phyloP scores from a whole-genome alignment of 2,329 filamentous ascomycete species.

The Monilinia aucupariae region DNA sequence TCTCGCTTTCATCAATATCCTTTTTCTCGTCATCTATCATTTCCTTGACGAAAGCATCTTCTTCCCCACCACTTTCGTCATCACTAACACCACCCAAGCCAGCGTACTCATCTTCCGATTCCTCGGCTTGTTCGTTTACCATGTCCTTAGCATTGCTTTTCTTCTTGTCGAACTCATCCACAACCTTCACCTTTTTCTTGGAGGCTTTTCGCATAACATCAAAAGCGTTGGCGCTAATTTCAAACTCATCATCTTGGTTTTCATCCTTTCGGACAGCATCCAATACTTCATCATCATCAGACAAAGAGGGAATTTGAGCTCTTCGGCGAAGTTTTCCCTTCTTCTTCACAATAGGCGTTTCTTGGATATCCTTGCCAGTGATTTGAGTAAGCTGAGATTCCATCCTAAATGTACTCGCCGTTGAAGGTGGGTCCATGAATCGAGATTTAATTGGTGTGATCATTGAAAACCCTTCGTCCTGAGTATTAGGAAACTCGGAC shows the following conservation, averaged over 20 bases:
- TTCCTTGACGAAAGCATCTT: slow-evolving; percentile 67
- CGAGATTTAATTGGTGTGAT: slow-evolving; percentile 65
- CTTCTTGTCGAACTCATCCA: slow-evolving; percentile 70
- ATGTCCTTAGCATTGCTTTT: slow-evolving; percentile 82
- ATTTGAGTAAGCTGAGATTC: slow-evolving; percentile 27
- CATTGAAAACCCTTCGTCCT: slow-evolving; percentile 71
- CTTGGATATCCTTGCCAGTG: slow-evolving; percentile 40
- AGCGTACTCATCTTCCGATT: slow-evolving; percentile 97
- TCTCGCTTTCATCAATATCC: slow-evolving; percentile 69
- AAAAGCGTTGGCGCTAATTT: slow-evolving; percentile 36
- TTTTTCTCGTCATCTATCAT: slow-evolving; percentile 88
- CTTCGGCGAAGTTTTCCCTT: slow-evolving; percentile 52
- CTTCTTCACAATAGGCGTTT: slow-evolving; percentile 61
- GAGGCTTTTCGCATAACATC: slow-evolving; percentile 63
- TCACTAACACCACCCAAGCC: slow-evolving; percentile 86
- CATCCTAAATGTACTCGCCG: slow-evolving; percentile 62
- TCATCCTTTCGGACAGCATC: slow-evolving; percentile 23
- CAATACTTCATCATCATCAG: slow-evolving; percentile 32
- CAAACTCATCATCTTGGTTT: slow-evolving; percentile 34
- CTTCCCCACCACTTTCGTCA: slow-evolving; percentile 74
- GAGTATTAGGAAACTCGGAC: slow-evolving; percentile 70
- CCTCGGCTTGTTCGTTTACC: slow-evolving; percentile 89
- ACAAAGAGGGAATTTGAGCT: slow-evolving; percentile 41
- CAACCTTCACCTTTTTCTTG: slow-evolving; percentile 44
- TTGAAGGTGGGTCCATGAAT: slow-evolving; percentile 61